These are phyloP conservation scores for Sechiopsis laciniata DNA, from an alignment of 306 rosid species.

Conservation along the genomic window DNA sequence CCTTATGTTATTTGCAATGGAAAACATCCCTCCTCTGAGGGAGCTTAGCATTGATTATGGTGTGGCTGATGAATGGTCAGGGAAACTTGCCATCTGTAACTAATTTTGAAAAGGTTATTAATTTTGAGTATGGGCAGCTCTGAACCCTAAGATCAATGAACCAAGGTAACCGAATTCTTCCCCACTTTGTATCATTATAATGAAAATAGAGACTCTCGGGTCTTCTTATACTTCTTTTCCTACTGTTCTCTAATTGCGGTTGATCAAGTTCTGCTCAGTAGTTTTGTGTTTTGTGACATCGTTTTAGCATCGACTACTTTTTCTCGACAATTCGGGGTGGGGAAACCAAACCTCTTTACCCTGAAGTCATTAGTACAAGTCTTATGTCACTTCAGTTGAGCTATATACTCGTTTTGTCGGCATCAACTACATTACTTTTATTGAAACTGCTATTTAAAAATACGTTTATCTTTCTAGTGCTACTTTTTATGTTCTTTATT, in stretches of 20 bases:
- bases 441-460: not conserved
- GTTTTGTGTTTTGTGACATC: not conserved
- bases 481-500: not conserved
- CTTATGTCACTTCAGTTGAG: too few species aligned
- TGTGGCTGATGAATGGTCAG: constrained; percentile 64
- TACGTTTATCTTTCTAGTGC: not conserved
- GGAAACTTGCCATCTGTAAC: constrained; percentile 67
- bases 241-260: not conserved
- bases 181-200: not conserved
- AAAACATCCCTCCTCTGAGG: constrained; percentile 95
- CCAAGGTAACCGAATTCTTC: constrained; percentile 12
- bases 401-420: too few species aligned
- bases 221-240: not conserved
- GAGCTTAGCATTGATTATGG: constrained; percentile 98
- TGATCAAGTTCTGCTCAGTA: not conserved
- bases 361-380: too few species aligned
- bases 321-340: too few species aligned
- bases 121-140: constrained; percentile 34
- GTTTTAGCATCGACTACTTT: not conserved
- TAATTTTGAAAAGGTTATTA: constrained; percentile 36
- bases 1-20: constrained; percentile 91
- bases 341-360: too few species aligned
- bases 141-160: constrained; percentile 26
- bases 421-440: not conserved
- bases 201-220: not conserved